phyloP scores from a whole-genome alignment of 2,329 filamentous ascomycete genomes.

The Triangularia setosa region DNA sequence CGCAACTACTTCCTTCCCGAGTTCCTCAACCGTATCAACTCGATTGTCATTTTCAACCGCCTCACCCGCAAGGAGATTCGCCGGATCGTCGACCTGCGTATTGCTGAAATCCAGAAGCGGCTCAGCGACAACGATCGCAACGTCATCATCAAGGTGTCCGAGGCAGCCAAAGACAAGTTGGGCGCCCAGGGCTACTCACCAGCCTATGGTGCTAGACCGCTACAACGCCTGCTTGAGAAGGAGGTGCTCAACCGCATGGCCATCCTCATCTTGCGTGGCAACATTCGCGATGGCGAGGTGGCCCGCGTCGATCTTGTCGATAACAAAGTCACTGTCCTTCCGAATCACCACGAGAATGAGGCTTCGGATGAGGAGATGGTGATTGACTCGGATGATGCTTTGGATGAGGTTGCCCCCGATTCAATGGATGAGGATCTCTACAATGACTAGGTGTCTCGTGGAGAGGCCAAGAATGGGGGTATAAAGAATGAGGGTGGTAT shows the following conservation, averaged over 20 bases:
- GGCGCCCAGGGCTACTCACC: conserved; percentile 90
- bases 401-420: conserved; percentile 62
- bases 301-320: conserved; percentile 76
- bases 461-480: neutral
- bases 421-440: conserved; percentile 59
- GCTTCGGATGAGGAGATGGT: conserved; percentile 63
- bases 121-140: conserved; percentile 82
- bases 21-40: conserved; percentile 97
- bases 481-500: neutral
- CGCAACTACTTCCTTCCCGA: conserved; percentile 97
- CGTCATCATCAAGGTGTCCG: conserved; percentile 74
- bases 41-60: conserved; percentile 96
- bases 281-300: conserved; percentile 78
- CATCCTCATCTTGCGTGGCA: conserved; percentile 82
- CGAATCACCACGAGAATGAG: conserved; percentile 72
- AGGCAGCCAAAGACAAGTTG: conserved; percentile 89
- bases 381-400: conserved; percentile 63
- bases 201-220: conserved; percentile 86
- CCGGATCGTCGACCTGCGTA: conserved; percentile 88
- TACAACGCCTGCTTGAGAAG: conserved; percentile 89
- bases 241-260: conserved; percentile 93
- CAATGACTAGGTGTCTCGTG: conserved; percentile 27
- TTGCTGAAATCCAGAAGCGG: conserved; percentile 86
- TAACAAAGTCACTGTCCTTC: conserved; percentile 73
- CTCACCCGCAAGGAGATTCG: conserved; percentile 86